Evolutionary conservation across 371 early-diverging fungal genomes (phyloP).

Genomic region (Blakeslea trispora): DNA sequence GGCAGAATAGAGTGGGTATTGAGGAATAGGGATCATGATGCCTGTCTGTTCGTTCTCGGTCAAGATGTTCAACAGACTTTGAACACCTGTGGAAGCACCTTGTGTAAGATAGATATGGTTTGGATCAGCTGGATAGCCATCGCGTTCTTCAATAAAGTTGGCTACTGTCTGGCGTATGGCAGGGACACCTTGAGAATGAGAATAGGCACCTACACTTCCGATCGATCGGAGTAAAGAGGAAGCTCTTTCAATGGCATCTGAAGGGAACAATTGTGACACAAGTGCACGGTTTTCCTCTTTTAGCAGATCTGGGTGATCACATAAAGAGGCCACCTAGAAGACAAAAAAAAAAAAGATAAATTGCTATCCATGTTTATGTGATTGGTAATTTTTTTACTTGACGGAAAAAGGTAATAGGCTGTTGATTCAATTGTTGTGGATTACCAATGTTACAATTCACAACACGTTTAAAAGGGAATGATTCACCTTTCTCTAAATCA

Average conservation of each 20-base stretch:
- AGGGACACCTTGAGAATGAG: slow-evolving; percentile 92
- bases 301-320: slow-evolving; percentile 87
- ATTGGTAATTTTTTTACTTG: slow-evolving; percentile 65
- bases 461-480: slow-evolving; percentile 71
- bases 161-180: slow-evolving; percentile 86
- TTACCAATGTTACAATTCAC: slow-evolving; percentile 95
- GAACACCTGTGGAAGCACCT: slow-evolving; percentile 87
- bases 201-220: slow-evolving; percentile 90
- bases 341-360: neutral
- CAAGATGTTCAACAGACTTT: slow-evolving; percentile 79
- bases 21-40: slow-evolving; percentile 96
- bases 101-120: slow-evolving; percentile 87
- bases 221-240: slow-evolving; percentile 62
- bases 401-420: slow-evolving; percentile 94
- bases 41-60: slow-evolving; percentile 77
- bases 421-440: slow-evolving; percentile 90
- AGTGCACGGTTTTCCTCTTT: slow-evolving; percentile 49
- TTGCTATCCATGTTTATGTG: neutral
- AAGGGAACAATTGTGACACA: slow-evolving; percentile 67
- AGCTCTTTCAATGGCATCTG: slow-evolving; percentile 89
- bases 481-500: slow-evolving; percentile 50
- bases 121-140: slow-evolving; percentile 79
- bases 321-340: slow-evolving; percentile 76
- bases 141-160: slow-evolving; percentile 79
- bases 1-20: slow-evolving; percentile 96